Percentiles rank a stretch among this genome's conserved stretches.
Evolutionary conservation across 2,329 filamentous ascomycete species (phyloP).

Genomic region (Fusarium sp.): DNA sequence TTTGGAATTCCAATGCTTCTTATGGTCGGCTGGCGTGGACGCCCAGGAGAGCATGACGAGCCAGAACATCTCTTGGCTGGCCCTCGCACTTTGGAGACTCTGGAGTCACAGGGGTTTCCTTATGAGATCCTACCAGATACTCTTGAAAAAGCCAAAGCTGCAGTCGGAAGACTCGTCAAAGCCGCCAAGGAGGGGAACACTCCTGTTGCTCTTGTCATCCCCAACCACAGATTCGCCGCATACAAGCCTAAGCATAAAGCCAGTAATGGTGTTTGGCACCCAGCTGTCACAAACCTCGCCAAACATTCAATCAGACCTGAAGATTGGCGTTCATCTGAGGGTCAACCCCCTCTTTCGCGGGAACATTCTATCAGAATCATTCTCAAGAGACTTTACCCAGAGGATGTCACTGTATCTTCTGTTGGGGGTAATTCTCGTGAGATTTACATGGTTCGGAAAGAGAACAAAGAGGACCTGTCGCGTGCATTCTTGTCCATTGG

Average conservation of each 20-base stretch:
- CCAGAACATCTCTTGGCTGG: neutral
- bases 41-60: slow-evolving; percentile 2
- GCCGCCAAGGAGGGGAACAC: neutral
- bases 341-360: neutral
- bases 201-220: neutral
- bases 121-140: neutral
- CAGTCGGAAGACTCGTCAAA: neutral
- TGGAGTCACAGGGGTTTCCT: neutral
- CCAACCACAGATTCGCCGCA: neutral
- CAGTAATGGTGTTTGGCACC: neutral
- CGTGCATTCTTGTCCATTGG: neutral
- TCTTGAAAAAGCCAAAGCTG: neutral
- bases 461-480: neutral
- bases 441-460: slow-evolving; percentile 12
- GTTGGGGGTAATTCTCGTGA: slow-evolving; percentile 10
- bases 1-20: slow-evolving; percentile 16
- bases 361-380: neutral
- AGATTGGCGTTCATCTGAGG: neutral
- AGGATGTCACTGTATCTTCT: slow-evolving; percentile 9
- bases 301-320: neutral
- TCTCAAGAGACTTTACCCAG: neutral
- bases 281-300: neutral
- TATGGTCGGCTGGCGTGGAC: slow-evolving; percentile 3
- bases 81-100: neutral
- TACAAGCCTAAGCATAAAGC: neutral